Conservation (phyloP, 768 basidiomycete genomes). For the Leucocoprinus birnbaumii region DNA sequence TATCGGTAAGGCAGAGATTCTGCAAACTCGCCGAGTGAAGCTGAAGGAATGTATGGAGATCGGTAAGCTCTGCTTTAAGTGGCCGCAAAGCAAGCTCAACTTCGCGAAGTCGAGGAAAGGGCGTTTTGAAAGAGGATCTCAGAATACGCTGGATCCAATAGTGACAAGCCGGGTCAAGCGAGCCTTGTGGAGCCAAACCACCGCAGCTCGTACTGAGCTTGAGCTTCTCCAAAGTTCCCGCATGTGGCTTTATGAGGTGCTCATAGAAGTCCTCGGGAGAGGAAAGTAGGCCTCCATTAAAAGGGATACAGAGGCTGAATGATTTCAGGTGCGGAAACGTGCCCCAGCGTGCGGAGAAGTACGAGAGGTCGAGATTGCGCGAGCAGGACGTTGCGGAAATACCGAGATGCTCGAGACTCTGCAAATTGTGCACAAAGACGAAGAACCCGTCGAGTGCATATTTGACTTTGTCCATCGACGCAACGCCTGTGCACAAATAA, state of each 20-base stretch:
- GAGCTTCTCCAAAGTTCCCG: slow-evolving; percentile 30
- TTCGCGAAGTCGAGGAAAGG: slow-evolving; percentile 28
- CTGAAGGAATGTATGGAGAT: slow-evolving; percentile 27
- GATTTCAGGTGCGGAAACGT: slow-evolving; percentile 35
- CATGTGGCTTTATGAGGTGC: slow-evolving; percentile 33
- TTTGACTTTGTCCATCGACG: slow-evolving; percentile 27
- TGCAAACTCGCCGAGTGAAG: slow-evolving; percentile 25
- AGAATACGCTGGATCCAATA: slow-evolving; percentile 42
- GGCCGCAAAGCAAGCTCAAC: slow-evolving; percentile 38
- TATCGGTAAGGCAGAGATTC: slow-evolving; percentile 34
- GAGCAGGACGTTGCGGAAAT: slow-evolving; percentile 33
- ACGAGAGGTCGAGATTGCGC: slow-evolving; percentile 34
- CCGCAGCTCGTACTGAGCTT: slow-evolving; percentile 31
- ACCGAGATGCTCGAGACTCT: slow-evolving; percentile 32
- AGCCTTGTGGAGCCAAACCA: slow-evolving; percentile 13
- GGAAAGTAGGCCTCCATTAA: slow-evolving; percentile 39
- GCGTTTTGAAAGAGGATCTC: slow-evolving; percentile 19
- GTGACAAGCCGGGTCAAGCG: slow-evolving; percentile 25
- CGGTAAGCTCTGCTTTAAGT: slow-evolving; percentile 27
- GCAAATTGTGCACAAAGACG: slow-evolving; percentile 42
- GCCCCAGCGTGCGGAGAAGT: slow-evolving; percentile 34
- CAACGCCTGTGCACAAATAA: slow-evolving; percentile 29
- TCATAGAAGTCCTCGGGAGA: slow-evolving; percentile 26
- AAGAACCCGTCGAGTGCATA: slow-evolving; percentile 35
- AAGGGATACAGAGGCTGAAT: slow-evolving; percentile 40